A percentile compares a stretch with the other conserved stretches of the same genome.
Evolutionary conservation across 208 protist genomes (phyloP).

Genomic region (Leishmania tarentolae): DNA sequence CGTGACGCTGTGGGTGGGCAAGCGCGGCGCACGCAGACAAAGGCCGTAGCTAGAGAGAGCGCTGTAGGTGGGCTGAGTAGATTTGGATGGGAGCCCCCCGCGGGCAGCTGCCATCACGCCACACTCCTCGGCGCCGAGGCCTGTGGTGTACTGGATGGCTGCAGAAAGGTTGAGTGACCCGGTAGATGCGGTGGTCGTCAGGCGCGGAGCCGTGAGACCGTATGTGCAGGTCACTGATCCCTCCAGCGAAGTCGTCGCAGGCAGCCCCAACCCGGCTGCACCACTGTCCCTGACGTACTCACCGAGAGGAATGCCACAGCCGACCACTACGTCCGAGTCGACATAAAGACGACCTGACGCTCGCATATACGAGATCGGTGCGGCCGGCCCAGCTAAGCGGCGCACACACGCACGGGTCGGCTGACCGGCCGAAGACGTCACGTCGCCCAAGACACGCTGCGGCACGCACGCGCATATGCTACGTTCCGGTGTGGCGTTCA

Average conservation of each 20-base stretch:
- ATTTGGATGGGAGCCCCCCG: neutral
- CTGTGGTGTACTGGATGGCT: constrained; percentile 22
- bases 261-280: neutral
- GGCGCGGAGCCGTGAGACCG: constrained; percentile 14
- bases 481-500: constrained; percentile 13
- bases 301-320: constrained; percentile 11
- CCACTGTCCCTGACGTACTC: constrained; percentile 13
- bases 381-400: constrained; percentile 4
- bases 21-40: constrained; percentile 7
- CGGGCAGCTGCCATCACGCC: constrained; percentile 11
- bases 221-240: constrained; percentile 11
- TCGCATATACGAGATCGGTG: neutral
- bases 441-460: constrained; percentile 2
- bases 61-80: constrained; percentile 22
- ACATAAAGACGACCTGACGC: constrained; percentile 5
- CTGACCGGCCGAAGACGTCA: neutral
- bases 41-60: neutral
- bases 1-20: constrained; percentile 1
- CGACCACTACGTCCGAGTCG: constrained; percentile 5
- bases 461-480: constrained; percentile 27
- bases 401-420: neutral
- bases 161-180: constrained; percentile 5
- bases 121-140: constrained; percentile 24
- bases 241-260: constrained; percentile 8
- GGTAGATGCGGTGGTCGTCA: no score